Conservation (phyloP, 768 basidiomycete genomes). For the Phaffia tasmanica region DNA sequence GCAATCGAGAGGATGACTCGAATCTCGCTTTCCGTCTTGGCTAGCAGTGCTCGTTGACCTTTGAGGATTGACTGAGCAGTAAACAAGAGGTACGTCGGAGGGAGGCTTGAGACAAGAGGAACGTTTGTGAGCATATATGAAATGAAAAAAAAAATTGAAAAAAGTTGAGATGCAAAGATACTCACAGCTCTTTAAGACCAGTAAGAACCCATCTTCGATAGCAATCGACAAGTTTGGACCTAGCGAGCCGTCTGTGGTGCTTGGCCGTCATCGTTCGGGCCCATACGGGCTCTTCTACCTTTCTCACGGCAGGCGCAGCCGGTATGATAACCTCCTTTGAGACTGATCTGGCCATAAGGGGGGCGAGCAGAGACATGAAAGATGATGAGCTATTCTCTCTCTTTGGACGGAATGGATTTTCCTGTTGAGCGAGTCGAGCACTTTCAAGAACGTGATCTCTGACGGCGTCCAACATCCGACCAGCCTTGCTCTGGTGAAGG, state of each 20-base stretch:
- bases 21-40: constrained; percentile 10
- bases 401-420: neutral
- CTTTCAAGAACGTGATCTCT: constrained; percentile 23
- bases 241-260: constrained; percentile 36
- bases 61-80: constrained; percentile 17
- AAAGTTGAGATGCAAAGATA: constrained; percentile 1
- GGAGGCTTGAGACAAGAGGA: constrained; percentile 10
- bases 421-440: constrained; percentile 7
- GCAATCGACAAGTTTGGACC: constrained; percentile 38
- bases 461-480: constrained; percentile 6
- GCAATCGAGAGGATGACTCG: constrained; percentile 24
- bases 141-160: too few species aligned
- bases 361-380: constrained; percentile 35
- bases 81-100: constrained; percentile 23
- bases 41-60: neutral
- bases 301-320: neutral
- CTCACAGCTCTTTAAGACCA: constrained; percentile 31
- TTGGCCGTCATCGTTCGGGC: constrained; percentile 27
- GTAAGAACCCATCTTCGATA: constrained; percentile 37
- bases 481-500: constrained; percentile 19
- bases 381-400: constrained; percentile 29
- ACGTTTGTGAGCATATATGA: neutral
- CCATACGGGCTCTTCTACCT: neutral
- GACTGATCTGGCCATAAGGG: constrained; percentile 25
- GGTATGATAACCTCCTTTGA: neutral